These are phyloP conservation scores for Melastoma malabathricum DNA, from an alignment of 345 rosid species.

Conservation along the genomic window DNA sequence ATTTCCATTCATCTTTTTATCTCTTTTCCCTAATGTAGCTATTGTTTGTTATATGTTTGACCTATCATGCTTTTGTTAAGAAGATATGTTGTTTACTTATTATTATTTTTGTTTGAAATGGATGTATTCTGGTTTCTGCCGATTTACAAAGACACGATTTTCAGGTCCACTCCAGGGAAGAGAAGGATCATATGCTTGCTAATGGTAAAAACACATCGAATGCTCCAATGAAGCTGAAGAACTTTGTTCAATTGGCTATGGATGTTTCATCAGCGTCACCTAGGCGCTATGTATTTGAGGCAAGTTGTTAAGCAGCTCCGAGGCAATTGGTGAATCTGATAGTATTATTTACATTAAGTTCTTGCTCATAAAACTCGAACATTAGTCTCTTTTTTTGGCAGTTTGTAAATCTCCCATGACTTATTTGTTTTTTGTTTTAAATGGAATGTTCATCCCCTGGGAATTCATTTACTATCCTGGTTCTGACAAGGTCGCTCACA, in stretches of 20 bases:
- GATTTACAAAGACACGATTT: constrained; percentile 6
- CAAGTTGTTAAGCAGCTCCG: constrained; percentile 16
- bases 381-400: neutral
- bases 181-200: constrained; percentile 14
- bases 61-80: too few species aligned
- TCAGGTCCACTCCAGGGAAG: constrained; percentile 49
- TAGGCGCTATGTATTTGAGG: constrained; percentile 88
- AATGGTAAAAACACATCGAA: constrained; percentile 14
- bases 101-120: too few species aligned
- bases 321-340: neutral
- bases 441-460: too few species aligned
- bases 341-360: neutral
- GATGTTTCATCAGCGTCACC: constrained; percentile 94
- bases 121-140: neutral
- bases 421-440: too few species aligned
- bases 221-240: constrained; percentile 47
- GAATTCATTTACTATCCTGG: neutral
- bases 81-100: too few species aligned
- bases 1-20: too few species aligned
- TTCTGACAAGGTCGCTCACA: constrained; percentile 3
- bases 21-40: too few species aligned
- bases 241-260: constrained; percentile 77
- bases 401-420: too few species aligned
- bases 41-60: too few species aligned
- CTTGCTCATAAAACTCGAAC: neutral